Base-by-base conservation (phyloP, 805 yeast species). In the Saturnispora quitensis region DNA sequence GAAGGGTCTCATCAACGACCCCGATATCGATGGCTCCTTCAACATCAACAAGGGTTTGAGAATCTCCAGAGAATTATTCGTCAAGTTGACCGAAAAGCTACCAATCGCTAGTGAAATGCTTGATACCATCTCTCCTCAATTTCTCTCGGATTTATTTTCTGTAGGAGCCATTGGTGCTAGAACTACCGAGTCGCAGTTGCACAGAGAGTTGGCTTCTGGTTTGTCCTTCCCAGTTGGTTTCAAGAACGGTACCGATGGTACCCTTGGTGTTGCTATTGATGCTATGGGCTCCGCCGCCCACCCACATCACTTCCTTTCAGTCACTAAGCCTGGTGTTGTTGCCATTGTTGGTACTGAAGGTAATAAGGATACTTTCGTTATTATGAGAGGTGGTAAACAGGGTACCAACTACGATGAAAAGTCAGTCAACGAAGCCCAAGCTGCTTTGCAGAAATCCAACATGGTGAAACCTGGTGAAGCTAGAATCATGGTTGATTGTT, bases 91-190 rank as follows among this genome's bases (percentile, higher is more conserved):
- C 9, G 81, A 83, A 62, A 76, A 77, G 64, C 74, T 93, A 50
- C 98, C 98, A 45, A 90, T 91, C 67, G 98, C 96, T 27, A 88
- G 95, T 55, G 99, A 91, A 73, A 91, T 91, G 97, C 79, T 91
- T 66, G 99, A 91, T 70, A 91, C 98, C 27, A 91, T 93, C 56
- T 89, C 97, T 15, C 99, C 99, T 1, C 97, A 91, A 75, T 91
- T 86, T 72, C 77, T 91, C 62, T 81, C 93, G 48, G 99, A 91
- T 69, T 80, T 91, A 60, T 85, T 91, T 77, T 86, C 96, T 25
- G 80, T 93, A 50, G 99, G 99, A 63, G 99, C 99, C 47, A 90
- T 91, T 68, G 99, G 99, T 63, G 99, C 99, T 40, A 85, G 99
- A 76, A 91, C 99, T 45, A 91, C 99, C 40, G 99, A 91, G 74